A percentile compares a stretch with the other conserved stretches of the same genome.
Evolutionary conservation across 768 basidiomycete species (phyloP).

Genomic region (Lentinula sp.): DNA sequence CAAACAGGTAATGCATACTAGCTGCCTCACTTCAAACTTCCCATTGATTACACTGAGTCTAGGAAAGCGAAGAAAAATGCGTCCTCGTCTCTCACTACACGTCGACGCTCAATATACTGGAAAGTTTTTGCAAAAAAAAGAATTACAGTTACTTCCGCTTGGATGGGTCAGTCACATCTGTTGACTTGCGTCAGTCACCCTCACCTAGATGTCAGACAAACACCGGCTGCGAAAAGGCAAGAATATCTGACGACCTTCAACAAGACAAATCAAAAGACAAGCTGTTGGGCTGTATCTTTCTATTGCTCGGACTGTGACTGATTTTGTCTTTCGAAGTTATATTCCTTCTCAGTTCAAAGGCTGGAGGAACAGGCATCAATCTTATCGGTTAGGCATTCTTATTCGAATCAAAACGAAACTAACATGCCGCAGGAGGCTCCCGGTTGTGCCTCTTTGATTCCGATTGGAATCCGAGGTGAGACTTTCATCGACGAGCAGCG

Average conservation of each 20-base stretch:
- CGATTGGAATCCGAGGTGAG: conserved; percentile 89
- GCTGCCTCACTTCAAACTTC: background rate
- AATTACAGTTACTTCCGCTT: conserved; percentile 77
- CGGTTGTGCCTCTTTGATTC: conserved; percentile 82
- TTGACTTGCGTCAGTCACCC: background rate
- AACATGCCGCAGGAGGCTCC: conserved; percentile 52
- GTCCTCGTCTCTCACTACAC: conserved; percentile 97
- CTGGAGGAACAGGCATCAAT: conserved; percentile 93
- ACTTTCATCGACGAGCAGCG: background rate
- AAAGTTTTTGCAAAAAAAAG: conserved; percentile 74
- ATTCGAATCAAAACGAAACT: background rate
- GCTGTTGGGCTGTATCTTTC: conserved; percentile 26
- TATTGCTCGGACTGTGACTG: background rate
- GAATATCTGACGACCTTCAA: conserved; percentile 90
- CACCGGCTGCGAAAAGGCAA: conserved; percentile 70
- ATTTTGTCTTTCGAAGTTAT: conserved; percentile 44
- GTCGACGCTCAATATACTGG: conserved; percentile 86
- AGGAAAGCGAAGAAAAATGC: conserved; percentile 89
- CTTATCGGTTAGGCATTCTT: conserved; percentile 54
- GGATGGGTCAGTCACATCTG: conserved; percentile 58
- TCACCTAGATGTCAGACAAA: conserved; percentile 42
- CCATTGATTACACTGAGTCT: conserved; percentile 5
- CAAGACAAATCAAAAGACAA: conserved; percentile 57
- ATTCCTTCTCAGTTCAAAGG: conserved; percentile 91
- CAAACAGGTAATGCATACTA: conserved; percentile 37